Base-by-base conservation (phyloP, 805 yeast genomes). In the Candida schatavii region DNA sequence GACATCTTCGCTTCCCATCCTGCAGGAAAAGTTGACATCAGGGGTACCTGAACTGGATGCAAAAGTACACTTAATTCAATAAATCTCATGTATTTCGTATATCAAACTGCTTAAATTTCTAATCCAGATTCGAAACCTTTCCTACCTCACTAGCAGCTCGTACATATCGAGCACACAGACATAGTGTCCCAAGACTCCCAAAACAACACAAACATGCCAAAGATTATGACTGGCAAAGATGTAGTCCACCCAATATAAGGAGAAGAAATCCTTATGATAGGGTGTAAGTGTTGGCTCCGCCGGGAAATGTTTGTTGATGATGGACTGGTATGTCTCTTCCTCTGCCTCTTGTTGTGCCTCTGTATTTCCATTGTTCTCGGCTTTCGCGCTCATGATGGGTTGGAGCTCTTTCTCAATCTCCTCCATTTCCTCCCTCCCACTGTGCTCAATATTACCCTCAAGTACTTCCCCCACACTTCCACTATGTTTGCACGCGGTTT, bases 121-220 rank as follows among this genome's bases (percentile, higher is more conserved):
- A n/a, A n/a, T n/a, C n/a, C n/a, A n/a, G n/a, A n/a, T n/a, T n/a
- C n/a, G n/a, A n/a, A n/a, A 15, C 9, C 35, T 11, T 17, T 11
- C 21, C 35, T 36, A 36, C 6, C 39, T 22, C 5, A 21, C 29
- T n/a, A 61, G 50, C 23, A 67, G 69, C 37, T 69, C 70, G 48
- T 82, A 82, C 85, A 90, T 83, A 43, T 78, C 81, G 46, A 88
- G 67, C 29, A 88, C 69, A 11, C 95, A 91, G 42, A 72, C 70
- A 62, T 90, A 93, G 62, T 91, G 98, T 25, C 95, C 95, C 32
- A 85, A 62, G n/a, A 88, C 81, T 2, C 99, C 99, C 20, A 85
- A 72, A 14, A 93, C 76, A 23, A 93, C 99, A 57, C 85, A 88
- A 10, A 88, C 59, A 64, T 91, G 99, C 99, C 99, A 91, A 23